Conservation (phyloP, 129 eudicot genomes). For the Dittrichia graveolens region DNA sequence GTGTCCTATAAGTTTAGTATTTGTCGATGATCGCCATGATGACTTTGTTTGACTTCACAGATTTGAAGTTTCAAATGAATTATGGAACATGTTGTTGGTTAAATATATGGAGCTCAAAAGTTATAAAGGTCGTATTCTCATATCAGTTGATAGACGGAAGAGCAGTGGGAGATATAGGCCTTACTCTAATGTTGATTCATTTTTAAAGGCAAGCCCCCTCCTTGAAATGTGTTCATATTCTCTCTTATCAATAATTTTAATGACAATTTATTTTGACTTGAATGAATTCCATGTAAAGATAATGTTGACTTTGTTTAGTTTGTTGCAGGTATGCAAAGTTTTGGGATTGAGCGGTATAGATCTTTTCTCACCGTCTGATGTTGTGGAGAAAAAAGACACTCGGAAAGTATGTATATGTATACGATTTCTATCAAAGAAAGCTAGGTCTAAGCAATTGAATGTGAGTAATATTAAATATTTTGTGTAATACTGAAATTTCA, state of each 20-base stretch:
- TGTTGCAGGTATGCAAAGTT: conserved; percentile 64
- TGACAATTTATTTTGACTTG: not conserved
- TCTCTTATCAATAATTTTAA: not conserved
- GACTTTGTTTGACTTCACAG: conserved; percentile 32
- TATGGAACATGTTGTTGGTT: conserved; percentile 59
- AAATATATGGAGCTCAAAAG: conserved; percentile 57
- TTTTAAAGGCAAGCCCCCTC: conserved; percentile 51
- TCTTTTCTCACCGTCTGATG: conserved; percentile 84
- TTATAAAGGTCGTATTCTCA: conserved; percentile 36
- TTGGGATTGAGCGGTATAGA: conserved; percentile 75
- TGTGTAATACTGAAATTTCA: not conserved
- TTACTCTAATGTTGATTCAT: conserved; percentile 72
- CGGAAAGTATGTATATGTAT: conserved; percentile 78
- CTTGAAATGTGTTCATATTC: not conserved
- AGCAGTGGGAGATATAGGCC: conserved; percentile 74
- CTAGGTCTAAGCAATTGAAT: conserved; percentile 58
- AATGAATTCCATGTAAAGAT: conserved; percentile 9
- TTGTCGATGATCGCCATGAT: not conserved
- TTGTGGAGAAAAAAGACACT: conserved; percentile 64
- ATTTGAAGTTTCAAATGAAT: conserved; percentile 61
- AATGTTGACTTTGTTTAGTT: not conserved
- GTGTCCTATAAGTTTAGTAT: not conserved
- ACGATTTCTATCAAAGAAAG: conserved; percentile 67
- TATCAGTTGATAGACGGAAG: conserved; percentile 56
- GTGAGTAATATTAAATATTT: conserved; percentile 36